These are phyloP conservation scores for Chlamydomonas urium DNA, from an alignment of 139 green algal genomes.

Conservation along the genomic window DNA sequence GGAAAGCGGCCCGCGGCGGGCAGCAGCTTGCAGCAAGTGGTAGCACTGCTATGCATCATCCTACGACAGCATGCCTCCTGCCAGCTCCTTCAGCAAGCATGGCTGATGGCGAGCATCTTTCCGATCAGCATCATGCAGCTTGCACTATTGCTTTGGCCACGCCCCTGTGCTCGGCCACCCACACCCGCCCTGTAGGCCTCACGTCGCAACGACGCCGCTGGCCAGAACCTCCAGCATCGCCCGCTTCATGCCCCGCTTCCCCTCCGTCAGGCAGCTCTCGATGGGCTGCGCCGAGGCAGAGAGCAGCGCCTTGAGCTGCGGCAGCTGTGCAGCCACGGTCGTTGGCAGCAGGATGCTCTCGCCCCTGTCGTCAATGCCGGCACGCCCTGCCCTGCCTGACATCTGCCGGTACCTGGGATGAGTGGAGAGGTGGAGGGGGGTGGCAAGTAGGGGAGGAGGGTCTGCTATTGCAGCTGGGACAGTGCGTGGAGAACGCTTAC, in stretches of 20 bases:
- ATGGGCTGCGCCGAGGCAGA: slow-evolving; percentile 37
- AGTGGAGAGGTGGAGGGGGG: background rate
- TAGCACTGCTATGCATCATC: too few relatives aligned
- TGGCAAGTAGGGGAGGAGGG: background rate
- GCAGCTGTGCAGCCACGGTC: background rate
- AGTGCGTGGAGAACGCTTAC: too few relatives aligned
- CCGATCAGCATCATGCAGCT: slow-evolving; percentile 63
- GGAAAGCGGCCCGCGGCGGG: too few relatives aligned
- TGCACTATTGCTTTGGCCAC: too few relatives aligned
- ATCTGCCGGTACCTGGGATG: slow-evolving; percentile 67
- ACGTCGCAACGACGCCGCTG: background rate
- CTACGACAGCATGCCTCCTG: too few relatives aligned
- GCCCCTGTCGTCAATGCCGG: slow-evolving; percentile 62
- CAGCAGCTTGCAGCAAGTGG: too few relatives aligned
- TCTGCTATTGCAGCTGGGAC: too few relatives aligned
- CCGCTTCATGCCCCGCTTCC: slow-evolving; percentile 68
- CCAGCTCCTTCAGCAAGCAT: too few relatives aligned
- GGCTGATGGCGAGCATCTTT: too few relatives aligned
- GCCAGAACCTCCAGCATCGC: slow-evolving; percentile 70
- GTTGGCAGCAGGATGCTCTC: slow-evolving; percentile 27
- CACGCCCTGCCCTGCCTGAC: slow-evolving; percentile 62
- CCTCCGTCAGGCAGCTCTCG: slow-evolving; percentile 63
- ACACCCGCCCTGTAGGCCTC: background rate
- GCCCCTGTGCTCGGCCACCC: slow-evolving; percentile 25
- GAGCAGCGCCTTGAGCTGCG: slow-evolving; percentile 34